Evolutionary conservation across 2,329 filamentous ascomycete genomes (phyloP).

Genomic region (Diaporthe vaccinii): DNA sequence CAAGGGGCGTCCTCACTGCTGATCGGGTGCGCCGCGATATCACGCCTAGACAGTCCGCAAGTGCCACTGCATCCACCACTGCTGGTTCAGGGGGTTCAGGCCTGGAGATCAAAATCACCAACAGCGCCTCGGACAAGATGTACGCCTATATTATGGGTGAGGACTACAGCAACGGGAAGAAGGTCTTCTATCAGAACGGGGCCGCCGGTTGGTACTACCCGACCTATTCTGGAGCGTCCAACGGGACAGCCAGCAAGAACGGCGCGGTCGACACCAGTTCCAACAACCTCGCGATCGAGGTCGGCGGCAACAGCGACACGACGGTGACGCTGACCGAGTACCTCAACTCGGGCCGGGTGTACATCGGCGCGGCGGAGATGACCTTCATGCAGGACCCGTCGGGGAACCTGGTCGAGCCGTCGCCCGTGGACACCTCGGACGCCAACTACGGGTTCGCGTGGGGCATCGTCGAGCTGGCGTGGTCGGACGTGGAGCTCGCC

Average conservation of each 20-base stretch:
- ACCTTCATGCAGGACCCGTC: conserved; percentile 75
- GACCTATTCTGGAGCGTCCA: conserved; percentile 69
- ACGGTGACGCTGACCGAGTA: conserved; percentile 9
- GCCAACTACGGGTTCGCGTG: conserved; percentile 63
- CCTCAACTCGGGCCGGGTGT: conserved; percentile 62
- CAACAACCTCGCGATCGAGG: conserved; percentile 15
- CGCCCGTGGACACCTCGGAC: conserved; percentile 72
- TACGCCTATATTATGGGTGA: conserved; percentile 77
- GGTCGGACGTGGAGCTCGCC: conserved; percentile 55
- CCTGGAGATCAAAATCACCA: conserved; percentile 68
- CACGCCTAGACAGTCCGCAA: neutral
- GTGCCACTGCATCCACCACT: neutral
- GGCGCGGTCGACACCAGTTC: neutral
- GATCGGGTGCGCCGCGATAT: neutral
- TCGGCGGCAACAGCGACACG: conserved; percentile 11
- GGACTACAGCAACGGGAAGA: conserved; percentile 57
- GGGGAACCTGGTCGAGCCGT: conserved; percentile 75
- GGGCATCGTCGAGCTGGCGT: conserved; percentile 65
- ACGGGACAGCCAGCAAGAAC: conserved; percentile 49
- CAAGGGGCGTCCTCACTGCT: neutral
- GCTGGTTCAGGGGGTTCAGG: neutral
- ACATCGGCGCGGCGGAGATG: conserved; percentile 67
- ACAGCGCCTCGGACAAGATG: conserved; percentile 66
- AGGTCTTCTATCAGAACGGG: conserved; percentile 57
- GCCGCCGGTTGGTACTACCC: conserved; percentile 69